Evolutionary conservation across 2,329 filamentous ascomycete species (phyloP).

Genomic region (Cadophora sp.): DNA sequence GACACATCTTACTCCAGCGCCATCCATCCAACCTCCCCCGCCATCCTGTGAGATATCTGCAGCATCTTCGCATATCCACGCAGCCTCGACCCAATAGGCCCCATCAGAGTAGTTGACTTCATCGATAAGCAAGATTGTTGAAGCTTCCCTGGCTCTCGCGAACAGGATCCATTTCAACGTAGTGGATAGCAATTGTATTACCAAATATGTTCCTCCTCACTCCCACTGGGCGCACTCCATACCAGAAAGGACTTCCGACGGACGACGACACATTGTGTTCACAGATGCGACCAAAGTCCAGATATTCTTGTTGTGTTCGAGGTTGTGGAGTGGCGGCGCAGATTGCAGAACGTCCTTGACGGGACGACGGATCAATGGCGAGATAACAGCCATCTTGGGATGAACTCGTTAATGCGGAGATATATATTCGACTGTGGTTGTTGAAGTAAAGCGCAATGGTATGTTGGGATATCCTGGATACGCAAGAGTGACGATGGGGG

Average conservation of each 20-base stretch:
- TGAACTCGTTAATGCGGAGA: not conserved
- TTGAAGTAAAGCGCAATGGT: constrained; percentile 1
- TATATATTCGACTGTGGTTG: constrained; percentile 1
- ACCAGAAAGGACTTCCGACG: constrained; percentile 7
- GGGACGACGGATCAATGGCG: not conserved
- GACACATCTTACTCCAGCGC: constrained; percentile 17
- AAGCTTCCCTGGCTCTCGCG: constrained; percentile 3
- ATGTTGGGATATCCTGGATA: constrained; percentile 10
- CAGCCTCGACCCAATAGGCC: constrained; percentile 19
- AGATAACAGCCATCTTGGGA: not conserved
- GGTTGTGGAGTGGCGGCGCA: constrained; percentile 8
- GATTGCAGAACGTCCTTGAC: constrained; percentile 7
- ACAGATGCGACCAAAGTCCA: constrained; percentile 15
- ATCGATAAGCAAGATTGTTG: constrained; percentile 10
- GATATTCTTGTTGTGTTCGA: constrained; percentile 16
- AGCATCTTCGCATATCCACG: constrained; percentile 20
- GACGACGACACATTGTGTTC: constrained; percentile 12
- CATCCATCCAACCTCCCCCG: constrained; percentile 8
- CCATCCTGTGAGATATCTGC: constrained; percentile 19
- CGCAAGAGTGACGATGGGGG: constrained; percentile 11
- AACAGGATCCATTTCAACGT: constrained; percentile 17
- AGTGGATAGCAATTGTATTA: constrained; percentile 16
- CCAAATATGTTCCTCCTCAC: constrained; percentile 8
- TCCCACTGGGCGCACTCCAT: constrained; percentile 14
- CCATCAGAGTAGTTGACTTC: constrained; percentile 4